Percentiles rank a stretch among this genome's conserved stretches.
phyloP scores from a whole-genome alignment of 352 stramenopile genomes.

The Phytophthora brassicae region DNA sequence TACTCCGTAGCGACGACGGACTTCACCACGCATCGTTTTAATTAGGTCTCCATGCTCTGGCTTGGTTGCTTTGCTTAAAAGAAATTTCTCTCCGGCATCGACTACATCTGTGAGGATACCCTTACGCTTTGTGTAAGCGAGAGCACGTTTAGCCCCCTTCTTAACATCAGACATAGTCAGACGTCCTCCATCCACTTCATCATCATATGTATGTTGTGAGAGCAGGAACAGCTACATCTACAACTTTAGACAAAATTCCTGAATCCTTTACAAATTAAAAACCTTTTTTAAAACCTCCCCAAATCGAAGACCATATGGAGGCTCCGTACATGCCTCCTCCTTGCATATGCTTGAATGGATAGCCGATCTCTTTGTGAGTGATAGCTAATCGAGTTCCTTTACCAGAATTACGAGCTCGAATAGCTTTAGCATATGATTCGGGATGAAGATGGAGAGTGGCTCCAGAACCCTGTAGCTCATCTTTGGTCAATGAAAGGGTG shows the following conservation, averaged over 20 bases:
- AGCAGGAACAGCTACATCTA: constrained; percentile 10
- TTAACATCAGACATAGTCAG: constrained; percentile 5
- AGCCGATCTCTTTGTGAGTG: constrained; percentile 3
- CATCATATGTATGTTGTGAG: constrained; percentile 14
- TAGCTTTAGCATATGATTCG: too few species aligned
- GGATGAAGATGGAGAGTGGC: too few species aligned
- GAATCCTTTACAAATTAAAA: constrained; percentile 21
- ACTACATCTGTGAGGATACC: constrained; percentile 6
- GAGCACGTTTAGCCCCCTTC: constrained; percentile 2
- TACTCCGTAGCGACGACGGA: background rate
- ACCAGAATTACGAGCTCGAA: background rate
- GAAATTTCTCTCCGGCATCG: background rate
- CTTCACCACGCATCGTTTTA: background rate
- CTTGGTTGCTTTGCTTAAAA: background rate
- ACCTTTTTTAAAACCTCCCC: constrained; percentile 13
- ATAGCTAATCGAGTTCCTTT: background rate
- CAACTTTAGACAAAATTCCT: constrained; percentile 1
- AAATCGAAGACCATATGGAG: constrained; percentile 16
- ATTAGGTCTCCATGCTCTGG: background rate
- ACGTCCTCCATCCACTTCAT: constrained; percentile 4
- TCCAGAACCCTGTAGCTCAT: too few species aligned
- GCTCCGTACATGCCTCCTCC: background rate
- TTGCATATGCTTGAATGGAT: constrained; percentile 1
- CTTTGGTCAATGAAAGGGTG: too few species aligned
- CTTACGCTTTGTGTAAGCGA: constrained; percentile 11